Percentiles rank a stretch among this genome's conserved stretches.
Evolutionary conservation across 164 flowering plant genomes (phyloP).

Genomic region (Chimonanthus praecox): DNA sequence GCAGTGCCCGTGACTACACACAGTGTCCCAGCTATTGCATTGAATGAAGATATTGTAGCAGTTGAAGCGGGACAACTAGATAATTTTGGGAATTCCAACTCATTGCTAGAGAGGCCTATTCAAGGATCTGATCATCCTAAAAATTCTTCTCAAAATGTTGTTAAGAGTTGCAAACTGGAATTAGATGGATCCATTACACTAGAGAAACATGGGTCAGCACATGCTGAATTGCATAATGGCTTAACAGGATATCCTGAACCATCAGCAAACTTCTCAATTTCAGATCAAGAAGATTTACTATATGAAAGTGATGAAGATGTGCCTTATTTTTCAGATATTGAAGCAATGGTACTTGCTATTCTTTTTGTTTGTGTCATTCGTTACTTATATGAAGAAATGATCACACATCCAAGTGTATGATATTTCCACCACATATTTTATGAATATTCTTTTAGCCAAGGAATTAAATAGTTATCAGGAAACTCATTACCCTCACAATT

Average conservation of each 20-base stretch:
- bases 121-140: conserved; percentile 17
- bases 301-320: conserved; percentile 59
- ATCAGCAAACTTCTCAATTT: conserved; percentile 15
- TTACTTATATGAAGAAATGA: not conserved
- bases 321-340: conserved; percentile 81
- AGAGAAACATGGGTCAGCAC: conserved; percentile 15
- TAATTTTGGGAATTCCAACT: conserved; percentile 8
- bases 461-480: not conserved
- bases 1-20: conserved; percentile 14
- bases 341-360: conserved; percentile 65
- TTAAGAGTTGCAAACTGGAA: conserved; percentile 26
- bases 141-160: conserved; percentile 15
- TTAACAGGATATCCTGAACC: conserved; percentile 26
- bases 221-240: conserved; percentile 18
- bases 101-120: conserved; percentile 19
- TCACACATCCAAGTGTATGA: not conserved
- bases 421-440: not conserved
- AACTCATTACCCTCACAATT: not conserved
- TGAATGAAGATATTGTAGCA: conserved; percentile 23
- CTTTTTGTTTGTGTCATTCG: conserved; percentile 1
- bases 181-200: conserved; percentile 10
- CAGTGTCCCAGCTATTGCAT: conserved; percentile 5
- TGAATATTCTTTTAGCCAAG: not conserved
- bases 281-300: conserved; percentile 42
- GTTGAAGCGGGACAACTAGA: conserved; percentile 17